These are phyloP conservation scores for Mucor lusitanicus DNA, from an alignment of 371 early-diverging fungal species.

Conservation along the genomic window DNA sequence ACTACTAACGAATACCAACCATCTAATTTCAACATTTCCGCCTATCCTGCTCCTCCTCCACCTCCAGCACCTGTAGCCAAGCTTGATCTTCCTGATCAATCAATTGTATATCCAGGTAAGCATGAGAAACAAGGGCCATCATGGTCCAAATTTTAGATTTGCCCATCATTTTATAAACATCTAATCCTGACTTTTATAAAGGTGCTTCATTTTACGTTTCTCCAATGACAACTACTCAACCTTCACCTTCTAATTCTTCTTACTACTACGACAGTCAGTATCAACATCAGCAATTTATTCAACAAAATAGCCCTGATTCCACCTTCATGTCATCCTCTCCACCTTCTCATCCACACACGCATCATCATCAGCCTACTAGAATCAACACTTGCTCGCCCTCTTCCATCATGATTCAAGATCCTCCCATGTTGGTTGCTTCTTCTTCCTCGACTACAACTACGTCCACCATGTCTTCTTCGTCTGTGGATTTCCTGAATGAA, in stretches of 20 bases:
- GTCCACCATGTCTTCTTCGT: conserved; percentile 36
- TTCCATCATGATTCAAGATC: conserved; percentile 39
- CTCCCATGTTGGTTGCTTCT: conserved; percentile 46
- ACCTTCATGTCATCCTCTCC: conserved; percentile 27
- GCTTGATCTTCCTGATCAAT: conserved; percentile 27
- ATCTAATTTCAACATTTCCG: conserved; percentile 15
- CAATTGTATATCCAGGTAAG: conserved; percentile 32
- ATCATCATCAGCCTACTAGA: not conserved
- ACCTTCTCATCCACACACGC: conserved; percentile 9
- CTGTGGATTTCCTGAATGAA: conserved; percentile 36
- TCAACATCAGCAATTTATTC: conserved; percentile 20
- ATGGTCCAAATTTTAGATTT: conserved; percentile 5
- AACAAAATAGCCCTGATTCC: conserved; percentile 19
- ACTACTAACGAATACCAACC: conserved; percentile 10
- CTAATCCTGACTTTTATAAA: conserved; percentile 4
- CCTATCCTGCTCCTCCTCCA: conserved; percentile 8
- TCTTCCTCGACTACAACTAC: conserved; percentile 40
- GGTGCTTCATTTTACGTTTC: conserved; percentile 33
- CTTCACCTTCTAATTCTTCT: conserved; percentile 18
- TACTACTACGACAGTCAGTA: conserved; percentile 21
- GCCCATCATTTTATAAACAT: conserved; percentile 7
- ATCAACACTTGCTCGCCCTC: conserved; percentile 29
- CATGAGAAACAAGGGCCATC: not conserved
- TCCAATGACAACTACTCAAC: conserved; percentile 21
- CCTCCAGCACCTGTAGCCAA: conserved; percentile 3